Conservation (phyloP, 164 flowering plant species). For the Houttuynia cordata region DNA sequence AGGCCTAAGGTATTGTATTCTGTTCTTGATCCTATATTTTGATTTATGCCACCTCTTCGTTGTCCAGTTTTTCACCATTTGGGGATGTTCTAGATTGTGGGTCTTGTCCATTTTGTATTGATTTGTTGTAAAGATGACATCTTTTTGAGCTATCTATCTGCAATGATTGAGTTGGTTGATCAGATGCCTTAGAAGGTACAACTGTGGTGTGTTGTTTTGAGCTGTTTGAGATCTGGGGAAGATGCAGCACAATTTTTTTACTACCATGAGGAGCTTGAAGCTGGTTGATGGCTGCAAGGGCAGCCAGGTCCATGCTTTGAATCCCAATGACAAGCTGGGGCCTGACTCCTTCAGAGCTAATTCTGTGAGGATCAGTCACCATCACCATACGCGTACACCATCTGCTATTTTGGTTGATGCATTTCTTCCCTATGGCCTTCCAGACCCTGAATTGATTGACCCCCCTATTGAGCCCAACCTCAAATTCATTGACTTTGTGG, state of each 20-base stretch:
- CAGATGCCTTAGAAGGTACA: no score
- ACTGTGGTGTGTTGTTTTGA: no score
- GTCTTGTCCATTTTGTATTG: no score
- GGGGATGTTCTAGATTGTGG: no score
- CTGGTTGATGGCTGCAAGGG: slow-evolving; percentile 42
- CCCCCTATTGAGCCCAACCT: slow-evolving; percentile 61
- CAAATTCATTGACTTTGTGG: slow-evolving; percentile 39
- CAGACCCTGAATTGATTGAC: slow-evolving; percentile 33
- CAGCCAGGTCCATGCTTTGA: slow-evolving; percentile 46
- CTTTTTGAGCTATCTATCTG: no score
- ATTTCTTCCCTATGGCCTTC: slow-evolving; percentile 40
- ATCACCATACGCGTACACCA: not conserved
- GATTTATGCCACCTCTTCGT: no score
- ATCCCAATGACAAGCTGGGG: slow-evolving; percentile 9
- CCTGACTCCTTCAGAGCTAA: slow-evolving; percentile 11
- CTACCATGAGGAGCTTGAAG: slow-evolving; percentile 34
- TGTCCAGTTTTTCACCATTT: no score
- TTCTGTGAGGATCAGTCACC: slow-evolving; percentile 7
- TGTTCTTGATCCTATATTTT: no score
- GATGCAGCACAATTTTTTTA: slow-evolving; percentile 25
- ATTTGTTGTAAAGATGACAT: no score
- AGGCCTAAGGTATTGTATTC: not conserved
- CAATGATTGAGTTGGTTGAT: no score
- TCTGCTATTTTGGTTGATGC: slow-evolving; percentile 8
- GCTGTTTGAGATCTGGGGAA: not conserved